These are phyloP conservation scores for Fusarium agapanthi DNA, from an alignment of 2,329 filamentous ascomycete species.

Conservation along the genomic window DNA sequence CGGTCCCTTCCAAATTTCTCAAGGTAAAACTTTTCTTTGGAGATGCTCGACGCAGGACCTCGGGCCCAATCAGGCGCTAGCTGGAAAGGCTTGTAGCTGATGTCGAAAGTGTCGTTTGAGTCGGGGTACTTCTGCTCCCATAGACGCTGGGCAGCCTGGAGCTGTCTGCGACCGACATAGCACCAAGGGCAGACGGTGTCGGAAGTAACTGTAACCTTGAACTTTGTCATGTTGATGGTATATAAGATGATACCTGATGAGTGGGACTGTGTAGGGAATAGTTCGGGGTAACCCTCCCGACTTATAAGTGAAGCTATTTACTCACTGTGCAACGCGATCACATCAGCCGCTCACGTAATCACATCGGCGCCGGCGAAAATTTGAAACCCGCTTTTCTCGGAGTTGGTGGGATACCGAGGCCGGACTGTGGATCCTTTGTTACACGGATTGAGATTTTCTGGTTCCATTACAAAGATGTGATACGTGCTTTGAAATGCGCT, in stretches of 20 bases:
- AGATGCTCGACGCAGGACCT: conserved; percentile 44
- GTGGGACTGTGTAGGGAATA: background rate
- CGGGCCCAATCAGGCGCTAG: conserved; percentile 50
- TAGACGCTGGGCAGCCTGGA: conserved; percentile 56
- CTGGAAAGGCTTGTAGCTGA: conserved; percentile 58
- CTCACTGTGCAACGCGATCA: conserved; percentile 8
- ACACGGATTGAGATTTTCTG: background rate
- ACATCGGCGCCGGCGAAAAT: conserved; percentile 1
- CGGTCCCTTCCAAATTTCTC: conserved; percentile 71
- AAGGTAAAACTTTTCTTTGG: conserved; percentile 51
- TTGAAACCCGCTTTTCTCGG: conserved; percentile 5
- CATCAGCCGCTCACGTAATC: conserved; percentile 33
- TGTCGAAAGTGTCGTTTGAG: conserved; percentile 66
- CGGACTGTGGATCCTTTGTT: conserved; percentile 5
- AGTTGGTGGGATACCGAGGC: conserved; percentile 31
- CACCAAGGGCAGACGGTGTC: conserved; percentile 63
- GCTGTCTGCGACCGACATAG: conserved; percentile 58
- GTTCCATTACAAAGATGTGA: background rate
- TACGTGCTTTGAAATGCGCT: conserved; percentile 6
- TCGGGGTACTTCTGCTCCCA: conserved; percentile 53
- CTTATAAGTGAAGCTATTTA: conserved; percentile 17
- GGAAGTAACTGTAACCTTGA: conserved; percentile 57
- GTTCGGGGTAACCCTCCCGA: background rate
- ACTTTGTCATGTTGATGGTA: conserved; percentile 64
- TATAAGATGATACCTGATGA: background rate